Conservation (phyloP, 2,329 filamentous ascomycete species). For the Penicillium sclerotigenum region DNA sequence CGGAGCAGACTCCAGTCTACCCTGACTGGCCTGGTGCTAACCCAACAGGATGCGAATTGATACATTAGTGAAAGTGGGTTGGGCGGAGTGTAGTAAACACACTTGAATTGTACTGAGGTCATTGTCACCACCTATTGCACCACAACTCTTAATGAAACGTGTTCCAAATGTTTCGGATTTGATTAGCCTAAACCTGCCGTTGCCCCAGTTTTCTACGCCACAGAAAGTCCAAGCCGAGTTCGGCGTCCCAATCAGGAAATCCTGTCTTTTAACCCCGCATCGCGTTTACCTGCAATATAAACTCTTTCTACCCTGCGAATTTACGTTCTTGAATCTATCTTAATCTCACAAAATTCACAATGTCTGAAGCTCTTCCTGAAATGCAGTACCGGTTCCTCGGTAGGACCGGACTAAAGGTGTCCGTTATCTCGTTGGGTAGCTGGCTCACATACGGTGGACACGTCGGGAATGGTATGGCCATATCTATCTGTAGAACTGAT, state of each 20-base stretch:
- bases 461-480: slow-evolving; percentile 58
- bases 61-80: neutral
- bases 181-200: slow-evolving; percentile 2
- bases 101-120: neutral
- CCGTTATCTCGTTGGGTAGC: slow-evolving; percentile 63
- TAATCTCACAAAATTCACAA: slow-evolving; percentile 1
- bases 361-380: slow-evolving; percentile 23
- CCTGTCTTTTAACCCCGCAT: slow-evolving; percentile 11
- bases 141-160: neutral
- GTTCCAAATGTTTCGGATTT: neutral
- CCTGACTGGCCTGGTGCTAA: slow-evolving; percentile 14
- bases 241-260: slow-evolving; percentile 17
- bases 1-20: slow-evolving; percentile 21
- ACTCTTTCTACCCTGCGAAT: neutral
- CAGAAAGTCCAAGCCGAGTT: neutral
- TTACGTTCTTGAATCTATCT: neutral
- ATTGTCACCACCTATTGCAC: neutral
- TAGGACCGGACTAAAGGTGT: slow-evolving; percentile 69
- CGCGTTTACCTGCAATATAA: neutral
- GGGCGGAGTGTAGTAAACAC: neutral
- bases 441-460: slow-evolving; percentile 70
- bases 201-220: neutral
- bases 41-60: slow-evolving; percentile 21
- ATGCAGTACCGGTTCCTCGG: slow-evolving; percentile 66
- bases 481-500: neutral